Evolutionary conservation across 305 asterid species (phyloP).

Genomic region (Plantago coronopus): DNA sequence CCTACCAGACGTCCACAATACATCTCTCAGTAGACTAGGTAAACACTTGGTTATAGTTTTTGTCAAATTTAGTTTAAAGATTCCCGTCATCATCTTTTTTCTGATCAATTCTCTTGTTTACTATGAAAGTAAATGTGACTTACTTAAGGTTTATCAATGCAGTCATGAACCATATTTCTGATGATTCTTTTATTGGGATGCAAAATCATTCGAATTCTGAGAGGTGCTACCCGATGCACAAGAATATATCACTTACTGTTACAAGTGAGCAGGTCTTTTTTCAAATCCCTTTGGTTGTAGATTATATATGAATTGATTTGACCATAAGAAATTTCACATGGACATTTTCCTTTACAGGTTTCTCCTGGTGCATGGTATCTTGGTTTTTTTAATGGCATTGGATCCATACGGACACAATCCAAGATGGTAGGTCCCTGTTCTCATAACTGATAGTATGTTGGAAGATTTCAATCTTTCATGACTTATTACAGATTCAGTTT

Average conservation of each 20-base stretch:
- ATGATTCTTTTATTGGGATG: slow-evolving; percentile 54
- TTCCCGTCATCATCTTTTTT: neutral
- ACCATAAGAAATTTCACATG: slow-evolving; percentile 7
- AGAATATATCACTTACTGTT: slow-evolving; percentile 47
- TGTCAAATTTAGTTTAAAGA: neutral
- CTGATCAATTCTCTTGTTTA: neutral
- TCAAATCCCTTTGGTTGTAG: slow-evolving; percentile 11
- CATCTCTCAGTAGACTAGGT: slow-evolving; percentile 72
- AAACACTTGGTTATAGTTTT: slow-evolving; percentile 10
- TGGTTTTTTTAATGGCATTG: slow-evolving; percentile 89
- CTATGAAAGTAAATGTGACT: slow-evolving; percentile 4
- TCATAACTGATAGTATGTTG: slow-evolving; percentile 3
- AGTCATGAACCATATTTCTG: slow-evolving; percentile 54
- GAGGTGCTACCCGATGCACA: slow-evolving; percentile 93
- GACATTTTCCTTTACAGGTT: slow-evolving; percentile 50
- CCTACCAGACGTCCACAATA: slow-evolving; percentile 74
- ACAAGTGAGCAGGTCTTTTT: slow-evolving; percentile 79
- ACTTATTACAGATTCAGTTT: neutral
- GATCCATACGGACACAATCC: slow-evolving; percentile 82
- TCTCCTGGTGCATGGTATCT: slow-evolving; percentile 86
- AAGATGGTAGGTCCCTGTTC: slow-evolving; percentile 71
- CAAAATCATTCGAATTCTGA: slow-evolving; percentile 62
- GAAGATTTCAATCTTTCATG: neutral
- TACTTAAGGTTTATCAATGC: slow-evolving; percentile 32
- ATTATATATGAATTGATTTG: slow-evolving; percentile 5